Evolutionary conservation across 2,329 filamentous ascomycete genomes (phyloP), one percentile per base, ranked within the genome.

Genomic region (Sarocladium oryzae): DNA sequence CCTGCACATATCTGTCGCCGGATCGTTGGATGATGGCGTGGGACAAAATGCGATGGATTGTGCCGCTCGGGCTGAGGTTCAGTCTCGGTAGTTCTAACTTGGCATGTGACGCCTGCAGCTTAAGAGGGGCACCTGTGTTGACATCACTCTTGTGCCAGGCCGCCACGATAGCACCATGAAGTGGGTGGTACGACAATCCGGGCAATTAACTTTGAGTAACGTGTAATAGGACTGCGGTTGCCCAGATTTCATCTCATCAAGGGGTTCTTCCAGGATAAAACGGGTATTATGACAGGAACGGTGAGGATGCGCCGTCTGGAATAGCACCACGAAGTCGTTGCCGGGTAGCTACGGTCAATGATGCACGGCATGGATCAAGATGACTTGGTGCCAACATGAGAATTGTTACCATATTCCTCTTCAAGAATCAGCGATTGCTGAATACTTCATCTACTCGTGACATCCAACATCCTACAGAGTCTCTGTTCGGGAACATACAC

Each of bases 31-130:
- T 26, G 23, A 28, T 30, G 16, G 33, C 18, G 9, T 11, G 11
- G 6, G 40, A 26, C n/a, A n/a, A 18, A 15, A 16, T 10, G 13
- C 3, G 21, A 28, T 45, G 40, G 11, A 45, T 10, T n/a, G 13
- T 10, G 3, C 11, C 7, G 26, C 10, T 33, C 8, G 43, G 3
- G 16, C 4, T 45, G 4, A 30, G 23, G 4, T 5, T 48, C 6
- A 23, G 28, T 20, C 33, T 48, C 40, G 40, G 40, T 13, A 48
- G 24, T 33, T 28, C 5, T 21, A 18, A 3, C 26, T 33, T 48
- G 43, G 33, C 43, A 48, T 48, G 43, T 48, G 43, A 48, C 43
- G 43, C 26, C 7, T 48, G n/a, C 43, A 48, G 5, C 13, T 32
- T 20, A 13, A 16, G 43, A 48, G 43, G 43, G 43, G 43, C 20